These are phyloP conservation scores for Omphalotus guepiniiformis DNA, from an alignment of 768 basidiomycete genomes.

Conservation along the genomic window DNA sequence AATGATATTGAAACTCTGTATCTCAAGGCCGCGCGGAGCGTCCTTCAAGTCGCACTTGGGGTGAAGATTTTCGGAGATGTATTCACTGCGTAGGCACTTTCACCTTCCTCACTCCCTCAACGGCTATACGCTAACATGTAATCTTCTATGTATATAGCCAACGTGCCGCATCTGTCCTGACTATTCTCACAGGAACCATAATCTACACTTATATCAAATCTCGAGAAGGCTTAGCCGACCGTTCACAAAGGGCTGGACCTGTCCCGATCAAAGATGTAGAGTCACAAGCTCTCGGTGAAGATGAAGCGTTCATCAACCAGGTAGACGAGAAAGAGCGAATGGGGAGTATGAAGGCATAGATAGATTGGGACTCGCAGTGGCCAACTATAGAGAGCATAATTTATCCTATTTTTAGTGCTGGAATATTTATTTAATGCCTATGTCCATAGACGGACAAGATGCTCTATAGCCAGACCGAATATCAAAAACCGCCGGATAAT, in stretches of 20 bases:
- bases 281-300: not conserved
- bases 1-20: not conserved
- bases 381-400: too few species aligned
- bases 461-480: too few species aligned
- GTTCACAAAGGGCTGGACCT: not conserved
- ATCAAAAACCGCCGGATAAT: too few species aligned
- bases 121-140: not conserved
- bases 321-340: not conserved
- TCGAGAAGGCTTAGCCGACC: slow-evolving; percentile 32
- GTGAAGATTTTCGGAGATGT: slow-evolving; percentile 65
- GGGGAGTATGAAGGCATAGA: too few species aligned
- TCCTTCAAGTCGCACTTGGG: slow-evolving; percentile 67
- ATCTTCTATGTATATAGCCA: slow-evolving; percentile 31
- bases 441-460: too few species aligned
- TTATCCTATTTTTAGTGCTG: too few species aligned
- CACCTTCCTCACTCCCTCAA: not conserved
- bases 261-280: slow-evolving; percentile 1
- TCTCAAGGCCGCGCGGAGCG: slow-evolving; percentile 67
- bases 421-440: too few species aligned
- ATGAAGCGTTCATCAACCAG: too few species aligned
- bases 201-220: slow-evolving; percentile 67
- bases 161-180: slow-evolving; percentile 53
- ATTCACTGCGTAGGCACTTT: slow-evolving; percentile 50
- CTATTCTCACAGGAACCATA: slow-evolving; percentile 62
- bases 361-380: too few species aligned